Base-by-base conservation (phyloP, 176 grass and related monocot species). In the Echinochloa phyllopogon region DNA sequence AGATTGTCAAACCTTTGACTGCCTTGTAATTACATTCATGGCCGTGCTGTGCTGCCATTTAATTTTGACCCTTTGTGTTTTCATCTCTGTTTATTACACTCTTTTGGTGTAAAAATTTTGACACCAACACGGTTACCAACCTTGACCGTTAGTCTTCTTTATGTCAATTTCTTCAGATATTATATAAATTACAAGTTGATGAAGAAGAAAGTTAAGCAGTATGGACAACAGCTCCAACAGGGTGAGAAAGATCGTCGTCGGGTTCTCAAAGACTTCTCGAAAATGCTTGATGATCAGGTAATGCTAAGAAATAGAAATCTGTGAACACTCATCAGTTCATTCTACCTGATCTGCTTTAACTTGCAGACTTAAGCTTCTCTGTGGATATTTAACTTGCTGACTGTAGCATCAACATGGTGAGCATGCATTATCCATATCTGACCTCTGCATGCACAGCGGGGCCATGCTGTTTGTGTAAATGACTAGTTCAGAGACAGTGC, bases 171-270 rank as follows among this genome's bases (percentile, higher is more conserved):
- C 80, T 90, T 33, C 73, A 99, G 96, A 36, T 99, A 99, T 78
- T 99, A 99, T 80, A 95, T 99, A 77, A 96, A 99, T 61, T 99
- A 99, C 87, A 99, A 99, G 62, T 88, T 96, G 71, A 99, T 99
- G 96, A 99, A 99, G 74, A 99, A 99, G 77, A 96, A 93, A 82
- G 91, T 99, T 50, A 99, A 96, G 55, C 96, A 94, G 72, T 99
- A 94, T 78, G 89, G 77, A 5, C 58, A 94, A 37, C 96, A 99
- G 78, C 65, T 94, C 64, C 85, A 94, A 76, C 88, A 94, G 86
- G 93, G 87, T 52, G 89, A 82, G 71, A 94, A 99, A 90, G 91
- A 96, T 79, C 93, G 88, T 61, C 89, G 83, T 14, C 83, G 82
- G 21, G 88, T 99, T 87, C 87, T 94, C 59, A 96, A 99, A 87